A percentile compares a stretch with the other conserved stretches of the same genome.
Conservation (phyloP, 2,329 filamentous ascomycete genomes). For the Colletotrichum endophyticum region DNA sequence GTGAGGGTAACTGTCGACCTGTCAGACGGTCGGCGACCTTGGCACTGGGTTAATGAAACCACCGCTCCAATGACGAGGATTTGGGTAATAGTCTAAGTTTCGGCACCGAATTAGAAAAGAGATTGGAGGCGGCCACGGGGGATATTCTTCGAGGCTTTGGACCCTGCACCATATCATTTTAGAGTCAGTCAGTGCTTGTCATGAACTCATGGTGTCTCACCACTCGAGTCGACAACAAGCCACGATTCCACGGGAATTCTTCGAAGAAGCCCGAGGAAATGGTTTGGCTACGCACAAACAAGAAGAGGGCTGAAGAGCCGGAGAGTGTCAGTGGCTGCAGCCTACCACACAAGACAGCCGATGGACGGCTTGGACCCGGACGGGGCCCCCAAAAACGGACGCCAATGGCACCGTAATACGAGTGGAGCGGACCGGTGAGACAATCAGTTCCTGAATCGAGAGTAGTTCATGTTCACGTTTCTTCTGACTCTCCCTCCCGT, state of each 20-base stretch:
- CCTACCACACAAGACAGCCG: not conserved
- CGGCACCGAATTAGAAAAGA: not conserved
- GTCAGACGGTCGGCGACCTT: not conserved
- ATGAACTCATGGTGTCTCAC: not conserved
- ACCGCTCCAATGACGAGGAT: not conserved
- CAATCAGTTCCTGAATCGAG: conserved; percentile 12
- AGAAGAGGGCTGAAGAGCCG: not conserved
- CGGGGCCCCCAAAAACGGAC: not conserved
- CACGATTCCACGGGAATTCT: not conserved
- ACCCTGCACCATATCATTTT: not conserved
- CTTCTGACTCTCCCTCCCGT: not conserved
- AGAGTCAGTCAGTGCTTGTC: not conserved
- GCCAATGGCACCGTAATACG: not conserved
- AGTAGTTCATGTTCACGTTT: not conserved
- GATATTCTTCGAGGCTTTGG: not conserved
- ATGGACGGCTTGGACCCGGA: not conserved
- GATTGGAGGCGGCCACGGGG: not conserved
- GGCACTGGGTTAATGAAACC: conserved; percentile 1
- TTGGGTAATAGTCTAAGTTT: not conserved
- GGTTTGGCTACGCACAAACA: not conserved
- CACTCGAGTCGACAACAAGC: not conserved
- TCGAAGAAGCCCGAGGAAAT: not conserved
- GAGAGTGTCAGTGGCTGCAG: not conserved
- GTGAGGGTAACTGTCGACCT: not conserved
- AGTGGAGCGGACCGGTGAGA: conserved; percentile 1